Percentiles rank a stretch among this genome's conserved stretches.
These are phyloP conservation scores for Magnaporthiopsis incrustans DNA, from an alignment of 2,329 filamentous ascomycete genomes.

Conservation along the genomic window DNA sequence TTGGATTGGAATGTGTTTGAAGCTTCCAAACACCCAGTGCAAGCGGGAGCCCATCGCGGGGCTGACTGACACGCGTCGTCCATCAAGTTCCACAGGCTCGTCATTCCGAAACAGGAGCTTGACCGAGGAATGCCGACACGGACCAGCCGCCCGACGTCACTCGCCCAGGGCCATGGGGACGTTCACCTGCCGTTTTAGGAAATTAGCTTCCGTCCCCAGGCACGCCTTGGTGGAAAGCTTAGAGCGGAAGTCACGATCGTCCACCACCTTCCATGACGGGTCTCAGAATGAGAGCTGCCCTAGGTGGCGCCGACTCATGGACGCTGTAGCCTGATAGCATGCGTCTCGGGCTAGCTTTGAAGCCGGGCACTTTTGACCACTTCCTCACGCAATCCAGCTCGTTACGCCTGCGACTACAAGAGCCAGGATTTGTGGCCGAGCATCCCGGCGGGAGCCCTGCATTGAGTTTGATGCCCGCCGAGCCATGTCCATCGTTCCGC, in stretches of 20 bases:
- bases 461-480: neutral
- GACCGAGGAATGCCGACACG: neutral
- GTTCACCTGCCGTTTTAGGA: neutral
- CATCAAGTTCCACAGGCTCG: neutral
- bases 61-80: neutral
- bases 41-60: neutral
- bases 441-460: neutral
- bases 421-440: neutral
- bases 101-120: neutral
- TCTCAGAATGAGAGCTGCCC: neutral
- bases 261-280: neutral
- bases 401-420: neutral
- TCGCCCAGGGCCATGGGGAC: neutral
- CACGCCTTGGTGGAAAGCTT: neutral
- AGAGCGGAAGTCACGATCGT: neutral
- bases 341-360: neutral
- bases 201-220: neutral
- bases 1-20: neutral
- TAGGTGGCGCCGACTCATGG: no score
- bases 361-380: neutral
- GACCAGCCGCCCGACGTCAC: neutral
- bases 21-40: neutral
- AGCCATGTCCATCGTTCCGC: constrained; percentile 40
- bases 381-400: neutral
- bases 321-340: no score